Evolutionary conservation across 1,139 yeast species (phyloP).

Genomic region (Taphrina communis): DNA sequence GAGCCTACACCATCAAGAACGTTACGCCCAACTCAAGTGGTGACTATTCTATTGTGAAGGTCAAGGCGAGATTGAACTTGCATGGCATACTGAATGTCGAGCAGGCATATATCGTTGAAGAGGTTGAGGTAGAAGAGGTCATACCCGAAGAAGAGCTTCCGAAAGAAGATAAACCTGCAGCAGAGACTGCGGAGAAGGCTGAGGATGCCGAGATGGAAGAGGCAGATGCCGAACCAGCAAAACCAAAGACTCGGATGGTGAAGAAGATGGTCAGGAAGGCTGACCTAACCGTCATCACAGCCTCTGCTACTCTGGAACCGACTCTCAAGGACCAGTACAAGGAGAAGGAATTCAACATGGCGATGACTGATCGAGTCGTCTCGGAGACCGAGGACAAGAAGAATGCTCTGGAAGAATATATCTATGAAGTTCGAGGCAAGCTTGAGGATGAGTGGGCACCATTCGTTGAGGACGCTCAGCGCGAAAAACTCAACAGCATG

Average conservation of each 20-base stretch:
- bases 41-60: conserved; percentile 80
- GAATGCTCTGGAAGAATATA: conserved; percentile 97
- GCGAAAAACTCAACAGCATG: conserved; percentile 73
- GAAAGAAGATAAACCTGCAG: conserved; percentile 59
- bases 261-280: conserved; percentile 94
- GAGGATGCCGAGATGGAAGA: conserved; percentile 55
- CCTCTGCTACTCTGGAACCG: conserved; percentile 70
- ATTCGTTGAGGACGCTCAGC: conserved; percentile 90
- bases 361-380: conserved; percentile 90
- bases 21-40: conserved; percentile 80
- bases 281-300: conserved; percentile 66
- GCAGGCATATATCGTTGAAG: conserved; percentile 94
- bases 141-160: conserved; percentile 48
- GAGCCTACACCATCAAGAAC: conserved; percentile 86
- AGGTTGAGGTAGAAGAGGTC: conserved; percentile 80
- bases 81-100: conserved; percentile 94
- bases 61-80: conserved; percentile 96
- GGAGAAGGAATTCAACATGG: conserved; percentile 84
- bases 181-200: conserved; percentile 48
- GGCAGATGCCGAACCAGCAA: conserved; percentile 63
- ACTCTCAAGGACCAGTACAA: conserved; percentile 64
- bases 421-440: conserved; percentile 96
- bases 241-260: conserved; percentile 74
- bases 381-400: conserved; percentile 99
- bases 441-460: conserved; percentile 87